Percentiles rank a stretch among this genome's conserved stretches.
Evolutionary conservation across 306 rosid species (phyloP).

Genomic region (Sesbania bispinosa): DNA sequence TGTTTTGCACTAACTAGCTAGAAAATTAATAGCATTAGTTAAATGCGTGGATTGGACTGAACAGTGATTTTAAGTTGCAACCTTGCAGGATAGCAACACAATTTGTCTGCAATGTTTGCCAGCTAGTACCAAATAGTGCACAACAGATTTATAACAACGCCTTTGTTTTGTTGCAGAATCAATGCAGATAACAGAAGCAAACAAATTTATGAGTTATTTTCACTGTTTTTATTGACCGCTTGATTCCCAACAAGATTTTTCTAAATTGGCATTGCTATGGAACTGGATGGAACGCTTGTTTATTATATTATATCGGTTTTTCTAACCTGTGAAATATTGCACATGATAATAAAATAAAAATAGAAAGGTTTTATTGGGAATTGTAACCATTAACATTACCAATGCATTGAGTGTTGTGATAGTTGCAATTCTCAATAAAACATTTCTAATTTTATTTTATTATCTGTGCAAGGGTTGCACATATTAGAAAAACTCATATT

Average conservation of each 20-base stretch:
- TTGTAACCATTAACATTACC: no score
- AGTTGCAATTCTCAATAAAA: no score
- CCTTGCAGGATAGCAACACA: background rate
- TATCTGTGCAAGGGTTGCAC: no score
- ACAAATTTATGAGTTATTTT: background rate
- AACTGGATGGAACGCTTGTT: no score
- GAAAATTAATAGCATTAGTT: background rate
- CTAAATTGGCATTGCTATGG: background rate
- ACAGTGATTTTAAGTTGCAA: slow-evolving; percentile 16
- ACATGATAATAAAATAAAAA: no score
- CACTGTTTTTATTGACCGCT: background rate
- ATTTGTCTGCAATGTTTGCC: background rate
- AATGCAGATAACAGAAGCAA: background rate
- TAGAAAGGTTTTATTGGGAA: no score
- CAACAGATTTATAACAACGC: background rate
- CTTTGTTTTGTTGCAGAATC: background rate
- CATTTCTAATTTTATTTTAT: no score
- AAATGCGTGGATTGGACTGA: background rate
- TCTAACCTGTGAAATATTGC: no score
- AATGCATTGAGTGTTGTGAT: no score
- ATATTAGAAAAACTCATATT: no score
- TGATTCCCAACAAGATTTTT: background rate
- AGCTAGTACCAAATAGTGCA: background rate
- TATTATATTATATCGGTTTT: no score
- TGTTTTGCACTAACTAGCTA: background rate